Conservation (phyloP, 345 rosid species). For the Lepidium didymum region DNA sequence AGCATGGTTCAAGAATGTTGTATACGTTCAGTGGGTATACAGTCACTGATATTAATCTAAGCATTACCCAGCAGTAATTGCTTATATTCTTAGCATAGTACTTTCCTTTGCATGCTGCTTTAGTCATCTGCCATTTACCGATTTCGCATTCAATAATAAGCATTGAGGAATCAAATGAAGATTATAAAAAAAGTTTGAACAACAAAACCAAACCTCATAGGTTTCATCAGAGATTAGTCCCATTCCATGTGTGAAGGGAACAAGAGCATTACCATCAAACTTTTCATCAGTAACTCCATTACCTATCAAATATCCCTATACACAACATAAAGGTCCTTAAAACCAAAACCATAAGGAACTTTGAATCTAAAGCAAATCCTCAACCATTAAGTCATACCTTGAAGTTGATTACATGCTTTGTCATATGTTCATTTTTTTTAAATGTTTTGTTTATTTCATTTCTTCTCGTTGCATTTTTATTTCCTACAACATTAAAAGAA, state of each 20-base stretch:
- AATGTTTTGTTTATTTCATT: neutral
- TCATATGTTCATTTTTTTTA: constrained; percentile 21
- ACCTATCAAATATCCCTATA: constrained; percentile 88
- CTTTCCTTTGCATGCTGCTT: constrained; percentile 44
- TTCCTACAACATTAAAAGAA: constrained; percentile 36
- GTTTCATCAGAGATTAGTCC: constrained; percentile 72
- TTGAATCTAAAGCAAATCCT: neutral
- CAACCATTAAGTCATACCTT: constrained; percentile 38
- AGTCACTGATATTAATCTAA: constrained; percentile 29
- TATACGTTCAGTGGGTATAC: constrained; percentile 47
- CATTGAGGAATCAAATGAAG: neutral
- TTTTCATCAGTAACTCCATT: constrained; percentile 75
- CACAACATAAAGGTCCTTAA: neutral
- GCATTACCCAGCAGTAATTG: constrained; percentile 15
- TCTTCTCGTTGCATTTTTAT: constrained; percentile 20
- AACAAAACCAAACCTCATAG: constrained; percentile 45
- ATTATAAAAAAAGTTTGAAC: neutral
- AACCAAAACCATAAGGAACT: neutral
- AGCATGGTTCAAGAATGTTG: constrained; percentile 84
- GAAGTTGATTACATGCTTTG: constrained; percentile 55
- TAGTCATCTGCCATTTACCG: constrained; percentile 48
- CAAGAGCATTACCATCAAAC: constrained; percentile 80
- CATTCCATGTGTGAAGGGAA: constrained; percentile 92
- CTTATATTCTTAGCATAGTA: constrained; percentile 32
- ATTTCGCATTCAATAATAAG: neutral